phyloP scores from a whole-genome alignment of 2,329 filamentous ascomycete species.

The Hymenoscyphus salicellus region DNA sequence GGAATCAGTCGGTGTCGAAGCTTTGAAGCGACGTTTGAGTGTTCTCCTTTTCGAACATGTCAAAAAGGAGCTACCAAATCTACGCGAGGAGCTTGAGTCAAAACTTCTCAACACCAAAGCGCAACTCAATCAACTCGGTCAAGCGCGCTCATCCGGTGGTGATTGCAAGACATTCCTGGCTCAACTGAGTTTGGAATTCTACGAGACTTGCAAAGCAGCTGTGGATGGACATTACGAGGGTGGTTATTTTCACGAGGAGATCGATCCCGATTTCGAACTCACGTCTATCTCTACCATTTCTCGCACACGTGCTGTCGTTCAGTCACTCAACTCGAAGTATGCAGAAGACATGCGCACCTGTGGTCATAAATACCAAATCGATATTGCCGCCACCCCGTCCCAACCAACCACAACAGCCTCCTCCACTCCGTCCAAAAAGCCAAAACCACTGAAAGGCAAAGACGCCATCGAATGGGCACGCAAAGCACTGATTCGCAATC shows the following conservation, averaged over 20 bases:
- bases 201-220: constrained; percentile 10
- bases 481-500: constrained; percentile 22
- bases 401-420: neutral
- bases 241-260: constrained; percentile 11
- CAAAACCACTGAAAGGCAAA: constrained; percentile 19
- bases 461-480: constrained; percentile 29
- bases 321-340: constrained; percentile 14
- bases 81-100: constrained; percentile 29
- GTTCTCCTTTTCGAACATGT: constrained; percentile 16
- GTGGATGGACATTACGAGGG: constrained; percentile 19
- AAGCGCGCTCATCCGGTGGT: constrained; percentile 4
- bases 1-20: constrained; percentile 7
- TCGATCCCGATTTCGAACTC: constrained; percentile 3
- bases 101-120: constrained; percentile 8
- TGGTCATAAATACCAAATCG: constrained; percentile 14
- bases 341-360: neutral
- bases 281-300: neutral
- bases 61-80: constrained; percentile 14
- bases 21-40: constrained; percentile 4
- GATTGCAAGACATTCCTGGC: constrained; percentile 13
- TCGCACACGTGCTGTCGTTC: constrained; percentile 14
- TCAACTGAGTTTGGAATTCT: constrained; percentile 8
- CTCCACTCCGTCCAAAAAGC: neutral
- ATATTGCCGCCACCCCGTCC: neutral
- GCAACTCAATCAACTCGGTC: constrained; percentile 11